These are phyloP conservation scores for Parasitella parasitica DNA, from an alignment of 371 early-diverging fungal species.

Conservation along the genomic window DNA sequence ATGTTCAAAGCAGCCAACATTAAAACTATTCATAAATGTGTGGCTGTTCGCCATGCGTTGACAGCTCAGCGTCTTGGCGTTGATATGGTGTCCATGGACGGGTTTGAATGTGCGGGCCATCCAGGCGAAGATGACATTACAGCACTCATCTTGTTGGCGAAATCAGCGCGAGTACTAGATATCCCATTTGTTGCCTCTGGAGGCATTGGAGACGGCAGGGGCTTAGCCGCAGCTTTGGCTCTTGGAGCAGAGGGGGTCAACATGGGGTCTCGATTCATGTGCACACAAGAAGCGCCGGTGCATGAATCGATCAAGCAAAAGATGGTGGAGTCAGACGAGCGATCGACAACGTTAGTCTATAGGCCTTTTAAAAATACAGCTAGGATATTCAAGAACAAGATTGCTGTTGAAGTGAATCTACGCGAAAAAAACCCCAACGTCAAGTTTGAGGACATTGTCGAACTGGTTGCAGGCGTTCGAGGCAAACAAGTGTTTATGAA, in stretches of 20 bases:
- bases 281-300: slow-evolving; percentile 69
- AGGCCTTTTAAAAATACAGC: slow-evolving; percentile 77
- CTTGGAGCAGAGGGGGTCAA: slow-evolving; percentile 76
- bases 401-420: slow-evolving; percentile 63
- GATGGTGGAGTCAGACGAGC: slow-evolving; percentile 67
- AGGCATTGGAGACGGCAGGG: slow-evolving; percentile 71
- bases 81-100: slow-evolving; percentile 69
- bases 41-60: slow-evolving; percentile 70
- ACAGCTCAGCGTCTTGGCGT: slow-evolving; percentile 61
- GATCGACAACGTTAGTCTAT: slow-evolving; percentile 66
- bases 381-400: slow-evolving; percentile 68
- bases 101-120: slow-evolving; percentile 82
- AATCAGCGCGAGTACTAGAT: slow-evolving; percentile 60
- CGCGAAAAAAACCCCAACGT: slow-evolving; percentile 56
- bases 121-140: slow-evolving; percentile 80
- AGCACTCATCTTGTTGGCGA: slow-evolving; percentile 68
- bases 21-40: slow-evolving; percentile 73
- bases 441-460: slow-evolving; percentile 63
- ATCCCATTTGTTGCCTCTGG: slow-evolving; percentile 77
- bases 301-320: slow-evolving; percentile 70
- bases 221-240: slow-evolving; percentile 66
- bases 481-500: slow-evolving; percentile 66
- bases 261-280: slow-evolving; percentile 85
- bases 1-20: slow-evolving; percentile 72
- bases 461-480: slow-evolving; percentile 66